Evolutionary conservation across 345 rosid species (phyloP).

Genomic region (Arabidopsis suecica): DNA sequence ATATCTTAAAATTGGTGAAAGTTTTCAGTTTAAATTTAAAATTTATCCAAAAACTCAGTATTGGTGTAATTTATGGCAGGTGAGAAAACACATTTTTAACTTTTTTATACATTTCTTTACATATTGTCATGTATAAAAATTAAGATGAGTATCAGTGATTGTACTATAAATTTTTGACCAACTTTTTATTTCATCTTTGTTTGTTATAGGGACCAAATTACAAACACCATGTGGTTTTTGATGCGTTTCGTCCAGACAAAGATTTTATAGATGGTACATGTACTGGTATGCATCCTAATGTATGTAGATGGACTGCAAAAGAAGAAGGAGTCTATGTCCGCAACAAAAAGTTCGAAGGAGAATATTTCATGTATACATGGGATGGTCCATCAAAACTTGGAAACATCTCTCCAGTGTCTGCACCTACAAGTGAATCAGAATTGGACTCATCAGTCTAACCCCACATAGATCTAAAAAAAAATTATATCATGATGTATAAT

Average conservation of each 20-base stretch:
- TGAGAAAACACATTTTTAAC: background rate
- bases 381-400: background rate
- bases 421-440: background rate
- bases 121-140: background rate
- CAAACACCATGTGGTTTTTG: conserved; percentile 22
- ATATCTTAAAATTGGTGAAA: conserved; percentile 29
- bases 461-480: background rate
- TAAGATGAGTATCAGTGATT: background rate
- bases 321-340: conserved; percentile 28
- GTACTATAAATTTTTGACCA: no score
- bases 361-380: conserved; percentile 35
- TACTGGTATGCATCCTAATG: conserved; percentile 25
- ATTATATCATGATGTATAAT: background rate
- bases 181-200: background rate
- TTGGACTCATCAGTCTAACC: background rate
- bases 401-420: background rate
- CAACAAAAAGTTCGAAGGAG: background rate
- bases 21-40: conserved; percentile 21
- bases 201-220: conserved; percentile 35
- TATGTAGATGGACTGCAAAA: conserved; percentile 31
- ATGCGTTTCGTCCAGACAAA: conserved; percentile 9
- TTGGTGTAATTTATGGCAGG: conserved; percentile 41
- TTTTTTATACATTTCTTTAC: background rate
- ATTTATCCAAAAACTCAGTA: conserved; percentile 12
- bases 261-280: conserved; percentile 31